Evolutionary conservation across 2,329 filamentous ascomycete species (phyloP).

Genomic region (Sporothrix humicola): DNA sequence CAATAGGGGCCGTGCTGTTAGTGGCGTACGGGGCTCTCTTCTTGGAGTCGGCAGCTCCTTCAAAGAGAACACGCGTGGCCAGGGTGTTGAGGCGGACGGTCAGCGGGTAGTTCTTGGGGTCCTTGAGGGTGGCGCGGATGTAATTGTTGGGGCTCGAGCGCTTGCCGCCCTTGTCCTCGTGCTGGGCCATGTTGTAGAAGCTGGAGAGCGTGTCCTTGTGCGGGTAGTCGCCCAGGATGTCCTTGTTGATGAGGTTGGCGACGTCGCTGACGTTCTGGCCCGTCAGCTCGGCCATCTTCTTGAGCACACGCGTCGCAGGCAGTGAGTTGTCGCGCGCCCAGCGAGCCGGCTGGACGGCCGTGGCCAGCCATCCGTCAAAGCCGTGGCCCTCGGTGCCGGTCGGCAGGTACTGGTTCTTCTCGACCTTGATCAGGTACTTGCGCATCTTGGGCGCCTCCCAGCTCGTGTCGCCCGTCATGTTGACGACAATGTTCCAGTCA

Average conservation of each 20-base stretch:
- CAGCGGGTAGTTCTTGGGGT: conserved; percentile 50
- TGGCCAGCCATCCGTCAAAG: conserved; percentile 53
- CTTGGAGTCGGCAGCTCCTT: conserved; percentile 32
- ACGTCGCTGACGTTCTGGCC: conserved; percentile 45
- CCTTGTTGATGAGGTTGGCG: conserved; percentile 34
- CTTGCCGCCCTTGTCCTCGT: conserved; percentile 42
- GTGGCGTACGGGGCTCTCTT: background rate
- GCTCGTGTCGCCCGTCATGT: conserved; percentile 56
- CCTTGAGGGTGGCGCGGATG: conserved; percentile 47
- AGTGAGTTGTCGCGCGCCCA: conserved; percentile 29
- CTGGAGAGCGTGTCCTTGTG: conserved; percentile 33
- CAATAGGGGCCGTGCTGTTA: conserved; percentile 45
- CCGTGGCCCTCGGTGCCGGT: conserved; percentile 43
- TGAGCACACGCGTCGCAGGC: conserved; percentile 49
- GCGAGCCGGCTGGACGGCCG: conserved; percentile 31
- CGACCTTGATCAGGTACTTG: conserved; percentile 54
- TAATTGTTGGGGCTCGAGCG: conserved; percentile 63
- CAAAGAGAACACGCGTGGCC: conserved; percentile 44
- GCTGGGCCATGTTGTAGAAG: conserved; percentile 36
- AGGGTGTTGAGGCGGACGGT: conserved; percentile 44
- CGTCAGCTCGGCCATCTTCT: conserved; percentile 59
- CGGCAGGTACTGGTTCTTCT: conserved; percentile 52
- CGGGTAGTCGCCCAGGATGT: conserved; percentile 35
- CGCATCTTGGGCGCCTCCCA: conserved; percentile 59
- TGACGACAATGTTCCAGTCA: conserved; percentile 56